Base-by-base conservation (phyloP, 2,329 filamentous ascomycete genomes). In the Aspergillus tamarii region DNA sequence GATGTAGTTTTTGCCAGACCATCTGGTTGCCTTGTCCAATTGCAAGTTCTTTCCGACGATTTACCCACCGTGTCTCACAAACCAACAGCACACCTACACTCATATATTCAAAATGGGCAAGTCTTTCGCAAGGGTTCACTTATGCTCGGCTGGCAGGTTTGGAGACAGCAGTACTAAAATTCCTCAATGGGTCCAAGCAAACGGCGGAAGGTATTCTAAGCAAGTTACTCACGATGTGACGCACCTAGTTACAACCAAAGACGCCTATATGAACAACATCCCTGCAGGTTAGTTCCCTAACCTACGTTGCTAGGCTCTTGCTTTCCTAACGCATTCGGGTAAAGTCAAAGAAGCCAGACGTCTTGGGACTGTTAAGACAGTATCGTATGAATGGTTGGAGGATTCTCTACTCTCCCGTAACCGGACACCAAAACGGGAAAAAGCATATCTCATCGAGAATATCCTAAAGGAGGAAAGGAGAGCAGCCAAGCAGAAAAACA, bases 181-280 rank as follows among this genome's bases (percentile, higher is more conserved):
- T 41, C 83, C 83, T 41, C 80, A 81, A 45, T 96, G 92, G 91
- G 83, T 92, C 11, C 79, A 80, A 4, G 73, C 81, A 4, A 87
- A 90, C 63, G 88, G 87, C 8, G 93, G 91, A 1, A 75, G 62
- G 1, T 90, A 88, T 72, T 77, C 80, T 0, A 74, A 80, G 1
- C 78, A 82, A 0, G 77, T 92, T 21, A 82, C 81, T 30, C 74
- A 81, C 0, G 70, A 80, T 0, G 86, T 90, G 11, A 96, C 93
- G 0, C 93, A 96, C 76, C 79, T 97, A 0, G 83, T 97, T 26
- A 86, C 88, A 60, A 87, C 87, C 0, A 80, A 84, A 57, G 83
- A 87, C 39, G 85, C 89, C 19, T 93, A 87, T 76, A 83, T 84
- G 65, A 76, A 81, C 8, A 71, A 81, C 1, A 74, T 76, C 64